Percentiles rank a stretch among this genome's conserved stretches.
Conservation (phyloP, 768 basidiomycete species). For the Phylloporus sp. region DNA sequence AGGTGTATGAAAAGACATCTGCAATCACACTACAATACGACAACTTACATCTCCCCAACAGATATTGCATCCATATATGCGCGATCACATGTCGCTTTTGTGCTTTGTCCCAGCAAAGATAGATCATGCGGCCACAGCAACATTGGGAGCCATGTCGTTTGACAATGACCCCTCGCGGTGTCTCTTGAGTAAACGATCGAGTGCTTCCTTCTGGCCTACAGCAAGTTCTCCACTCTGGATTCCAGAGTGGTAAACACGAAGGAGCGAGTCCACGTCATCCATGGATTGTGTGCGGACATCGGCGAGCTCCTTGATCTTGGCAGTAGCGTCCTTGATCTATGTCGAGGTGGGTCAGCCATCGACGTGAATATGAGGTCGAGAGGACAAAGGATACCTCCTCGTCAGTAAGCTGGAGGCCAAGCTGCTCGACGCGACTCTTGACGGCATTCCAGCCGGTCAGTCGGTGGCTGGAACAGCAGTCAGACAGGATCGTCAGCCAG, state of each 20-base stretch:
- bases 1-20: background rate
- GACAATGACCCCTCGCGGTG: conserved; percentile 46
- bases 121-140: conserved; percentile 9
- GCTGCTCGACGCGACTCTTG: conserved; percentile 98
- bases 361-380: background rate
- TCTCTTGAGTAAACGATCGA: conserved; percentile 80
- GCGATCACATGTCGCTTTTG: conserved; percentile 21
- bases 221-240: conserved; percentile 89
- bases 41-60: conserved; percentile 5
- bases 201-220: conserved; percentile 88
- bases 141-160: background rate
- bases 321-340: conserved; percentile 95
- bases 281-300: conserved; percentile 98
- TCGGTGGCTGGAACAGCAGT: conserved; percentile 57
- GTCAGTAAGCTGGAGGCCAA: conserved; percentile 84
- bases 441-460: conserved; percentile 99
- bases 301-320: conserved; percentile 99
- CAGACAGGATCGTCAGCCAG: background rate
- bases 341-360: conserved; percentile 1
- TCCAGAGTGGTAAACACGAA: conserved; percentile 93
- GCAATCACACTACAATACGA: background rate
- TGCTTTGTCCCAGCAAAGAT: background rate
- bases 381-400: conserved; percentile 54
- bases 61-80: conserved; percentile 13
- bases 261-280: conserved; percentile 97